Base-by-base conservation (phyloP, 768 basidiomycete species). In the Udeniomyces megalosporus region DNA sequence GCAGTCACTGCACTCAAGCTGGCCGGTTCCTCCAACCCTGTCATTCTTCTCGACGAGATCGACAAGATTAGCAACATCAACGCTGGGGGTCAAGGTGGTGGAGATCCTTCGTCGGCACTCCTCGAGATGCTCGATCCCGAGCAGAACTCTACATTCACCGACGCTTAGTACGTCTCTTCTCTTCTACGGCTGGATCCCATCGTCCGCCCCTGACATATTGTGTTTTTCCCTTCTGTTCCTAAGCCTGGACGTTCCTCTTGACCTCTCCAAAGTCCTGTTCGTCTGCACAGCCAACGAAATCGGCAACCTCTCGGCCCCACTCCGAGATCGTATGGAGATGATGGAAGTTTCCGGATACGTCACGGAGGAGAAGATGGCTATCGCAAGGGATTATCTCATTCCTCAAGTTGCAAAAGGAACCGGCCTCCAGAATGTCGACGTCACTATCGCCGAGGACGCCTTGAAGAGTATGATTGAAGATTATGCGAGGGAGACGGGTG, bases 271-370 rank as follows among this genome's bases (percentile, higher is more conserved):
- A 45, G 90, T 97, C 31, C 81, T 99, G 2, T 99, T 99, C 73
- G 92, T 99, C 60, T 99, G 95, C 76, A 99, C 93, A 73, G 91
- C 91, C 45, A 92, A 93, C 73, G 85, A 84, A 65, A 83, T 93
- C 56, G 86, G 90, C 59, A 93, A 89, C 2, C 95, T 95, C 66
- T 90, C 92, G 2, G 89, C 88, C 0, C 91, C 91, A 2, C 79
- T 96, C 3, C 80, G 93, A 24, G 91, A 96, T 71, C 83, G 91
- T 65, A 95, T 96, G 91, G 91, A 95, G 71, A 88, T 96, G 2
- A 79, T 96, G 44, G 88, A 95, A 76, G 88, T 96, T 26, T 85
- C 84, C 58, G 89, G 91, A 20, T 96, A 96, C 70, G 91, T 96
- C 24, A 84, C 86, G 0, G 90, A 91, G 70, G 90, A 93, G 75